These are phyloP conservation scores for Calonectria ilicicola DNA, from an alignment of 2,329 filamentous ascomycete genomes.

Conservation along the genomic window DNA sequence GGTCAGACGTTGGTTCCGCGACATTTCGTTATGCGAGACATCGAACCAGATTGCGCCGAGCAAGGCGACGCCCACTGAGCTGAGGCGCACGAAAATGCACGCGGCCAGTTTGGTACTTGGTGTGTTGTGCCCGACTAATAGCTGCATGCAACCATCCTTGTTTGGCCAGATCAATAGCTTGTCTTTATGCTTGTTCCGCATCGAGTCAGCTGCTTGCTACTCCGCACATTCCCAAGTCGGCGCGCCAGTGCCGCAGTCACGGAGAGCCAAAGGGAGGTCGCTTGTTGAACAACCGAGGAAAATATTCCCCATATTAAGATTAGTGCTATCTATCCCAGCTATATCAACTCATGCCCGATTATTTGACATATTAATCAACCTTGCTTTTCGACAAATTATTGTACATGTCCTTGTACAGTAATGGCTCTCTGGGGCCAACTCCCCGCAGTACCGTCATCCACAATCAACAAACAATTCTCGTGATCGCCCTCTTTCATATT, in stretches of 20 bases:
- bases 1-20: neutral
- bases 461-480: neutral
- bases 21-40: neutral
- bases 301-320: neutral
- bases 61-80: neutral
- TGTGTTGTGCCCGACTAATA: neutral
- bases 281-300: neutral
- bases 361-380: neutral
- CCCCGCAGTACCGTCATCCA: neutral
- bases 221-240: neutral
- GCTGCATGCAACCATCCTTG: neutral
- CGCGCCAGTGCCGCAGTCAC: neutral
- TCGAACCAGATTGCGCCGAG: neutral
- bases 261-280: neutral
- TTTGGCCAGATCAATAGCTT: neutral
- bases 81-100: neutral
- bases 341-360: neutral
- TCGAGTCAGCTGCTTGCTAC: neutral
- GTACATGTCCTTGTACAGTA: conserved; percentile 6
- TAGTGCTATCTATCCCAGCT: neutral
- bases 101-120: neutral
- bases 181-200: neutral
- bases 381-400: neutral
- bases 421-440: neutral
- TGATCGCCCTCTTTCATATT: neutral